Evolutionary conservation across 345 rosid genomes (phyloP).

Genomic region (Alliaria petiolata): DNA sequence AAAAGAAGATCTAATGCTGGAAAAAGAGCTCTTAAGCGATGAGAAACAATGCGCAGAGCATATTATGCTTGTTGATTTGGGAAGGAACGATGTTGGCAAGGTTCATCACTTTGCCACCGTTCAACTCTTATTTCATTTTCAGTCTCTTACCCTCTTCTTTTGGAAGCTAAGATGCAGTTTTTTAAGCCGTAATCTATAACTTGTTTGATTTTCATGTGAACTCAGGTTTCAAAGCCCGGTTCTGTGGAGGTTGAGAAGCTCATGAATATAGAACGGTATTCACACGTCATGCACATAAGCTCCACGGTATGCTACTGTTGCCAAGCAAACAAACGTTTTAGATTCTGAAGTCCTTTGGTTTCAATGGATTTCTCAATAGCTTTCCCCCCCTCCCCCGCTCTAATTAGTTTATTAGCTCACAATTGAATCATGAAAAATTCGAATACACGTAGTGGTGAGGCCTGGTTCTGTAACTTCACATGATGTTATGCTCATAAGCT

Average conservation of each 20-base stretch:
- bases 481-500: not conserved
- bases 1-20: constrained; percentile 71
- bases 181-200: not conserved
- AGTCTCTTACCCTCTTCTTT: not conserved
- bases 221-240: constrained; percentile 78
- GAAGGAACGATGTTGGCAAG: constrained; percentile 99
- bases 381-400: too few species aligned
- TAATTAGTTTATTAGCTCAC: not conserved
- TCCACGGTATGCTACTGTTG: constrained; percentile 55
- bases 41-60: constrained; percentile 96
- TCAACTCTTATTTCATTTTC: not conserved
- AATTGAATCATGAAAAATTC: not conserved
- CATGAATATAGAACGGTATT: constrained; percentile 83
- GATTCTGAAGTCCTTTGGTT: not conserved
- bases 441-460: too few species aligned
- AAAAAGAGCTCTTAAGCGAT: constrained; percentile 74
- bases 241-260: constrained; percentile 90
- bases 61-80: constrained; percentile 96
- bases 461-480: not conserved
- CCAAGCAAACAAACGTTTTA: not conserved
- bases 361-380: too few species aligned
- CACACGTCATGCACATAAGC: constrained; percentile 98
- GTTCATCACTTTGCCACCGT: constrained; percentile 30
- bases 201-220: not conserved
- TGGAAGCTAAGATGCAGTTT: not conserved